These are phyloP conservation scores for Diaporthe caulivora DNA, from an alignment of 2,329 filamentous ascomycete genomes.

Conservation along the genomic window DNA sequence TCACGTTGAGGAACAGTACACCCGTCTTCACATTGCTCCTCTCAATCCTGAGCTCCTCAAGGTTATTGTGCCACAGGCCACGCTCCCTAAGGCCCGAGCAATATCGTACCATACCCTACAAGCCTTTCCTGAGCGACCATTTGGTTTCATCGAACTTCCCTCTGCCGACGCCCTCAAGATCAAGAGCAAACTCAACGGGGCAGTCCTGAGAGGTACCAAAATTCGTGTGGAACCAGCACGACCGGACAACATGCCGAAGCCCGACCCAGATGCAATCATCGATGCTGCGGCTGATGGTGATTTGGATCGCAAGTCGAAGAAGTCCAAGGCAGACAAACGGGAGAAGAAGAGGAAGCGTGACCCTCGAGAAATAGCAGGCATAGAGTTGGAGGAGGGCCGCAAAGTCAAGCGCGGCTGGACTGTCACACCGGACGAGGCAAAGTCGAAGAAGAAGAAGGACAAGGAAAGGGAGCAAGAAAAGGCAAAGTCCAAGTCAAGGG, in stretches of 20 bases:
- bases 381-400: conserved; percentile 78
- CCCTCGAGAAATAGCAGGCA: conserved; percentile 69
- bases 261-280: conserved; percentile 46
- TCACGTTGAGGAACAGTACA: conserved; percentile 47
- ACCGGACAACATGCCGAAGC: conserved; percentile 66
- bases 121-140: conserved; percentile 90
- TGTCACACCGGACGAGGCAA: conserved; percentile 68
- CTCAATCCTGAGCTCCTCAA: conserved; percentile 81
- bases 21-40: conserved; percentile 88
- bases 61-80: conserved; percentile 76
- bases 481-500: conserved; percentile 51
- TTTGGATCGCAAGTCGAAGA: conserved; percentile 43
- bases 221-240: conserved; percentile 86
- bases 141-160: conserved; percentile 91
- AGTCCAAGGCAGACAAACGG: conserved; percentile 52
- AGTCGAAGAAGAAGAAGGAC: conserved; percentile 59
- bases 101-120: conserved; percentile 90
- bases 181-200: conserved; percentile 90
- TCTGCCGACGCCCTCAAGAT: conserved; percentile 87
- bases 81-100: conserved; percentile 77
- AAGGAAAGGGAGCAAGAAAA: conserved; percentile 60
- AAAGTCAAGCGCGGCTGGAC: conserved; percentile 94
- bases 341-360: conserved; percentile 57
- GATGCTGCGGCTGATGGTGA: conserved; percentile 37
- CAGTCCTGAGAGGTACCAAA: conserved; percentile 86